Base-by-base conservation (phyloP, 2,329 filamentous ascomycete genomes). In the Shiraia bambusicola region DNA sequence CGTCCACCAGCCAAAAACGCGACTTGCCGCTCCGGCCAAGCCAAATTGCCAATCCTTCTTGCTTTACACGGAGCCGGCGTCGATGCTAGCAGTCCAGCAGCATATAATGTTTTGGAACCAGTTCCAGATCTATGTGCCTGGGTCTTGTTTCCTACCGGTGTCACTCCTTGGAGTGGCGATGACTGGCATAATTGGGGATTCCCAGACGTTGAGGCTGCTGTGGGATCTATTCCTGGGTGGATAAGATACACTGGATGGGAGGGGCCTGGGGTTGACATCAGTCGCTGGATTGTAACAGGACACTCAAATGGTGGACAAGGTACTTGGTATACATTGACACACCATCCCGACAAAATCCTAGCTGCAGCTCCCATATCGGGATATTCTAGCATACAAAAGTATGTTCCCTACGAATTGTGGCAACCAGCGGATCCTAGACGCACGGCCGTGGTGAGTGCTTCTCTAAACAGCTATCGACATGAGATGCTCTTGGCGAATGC, bases 271-370 rank as follows among this genome's bases (percentile, higher is more conserved):
- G 68, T 76, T 10, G 66, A 77, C 37, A 55, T 59, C 6, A 52
- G 74, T 24, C 69, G 71, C 36, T 77, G 78, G 76, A 69, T 82
- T 24, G 70, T 80, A 5, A 69, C 63, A 24, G 80, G 80, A 0
- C 80, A 83, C 60, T 82, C 79, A 3, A 83, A 82, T 52, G 80
- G 80, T 34, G 80, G 76, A 2, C 80, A 82, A 63, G 80, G 79
- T 7, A 72, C 74, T 3, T 82, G 79, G 79, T 79, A 76, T 61
- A 65, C 72, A 13, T 56, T 80, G 16, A 77, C 77, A 1, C 79
- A 82, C 59, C 67, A 71, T 16, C 79, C 78, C 12, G 78, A 82
- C 54, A 78, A 76, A 33, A 63, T 81, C 26, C 67, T 81, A 27
- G 79, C 77, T 14, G 78, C 76, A 14, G 74, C 76, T 10, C 75